Evolutionary conservation across 2,329 filamentous ascomycete genomes (phyloP), one percentile per base, ranked within the genome.

Genomic region (Aspergillus ustus): DNA sequence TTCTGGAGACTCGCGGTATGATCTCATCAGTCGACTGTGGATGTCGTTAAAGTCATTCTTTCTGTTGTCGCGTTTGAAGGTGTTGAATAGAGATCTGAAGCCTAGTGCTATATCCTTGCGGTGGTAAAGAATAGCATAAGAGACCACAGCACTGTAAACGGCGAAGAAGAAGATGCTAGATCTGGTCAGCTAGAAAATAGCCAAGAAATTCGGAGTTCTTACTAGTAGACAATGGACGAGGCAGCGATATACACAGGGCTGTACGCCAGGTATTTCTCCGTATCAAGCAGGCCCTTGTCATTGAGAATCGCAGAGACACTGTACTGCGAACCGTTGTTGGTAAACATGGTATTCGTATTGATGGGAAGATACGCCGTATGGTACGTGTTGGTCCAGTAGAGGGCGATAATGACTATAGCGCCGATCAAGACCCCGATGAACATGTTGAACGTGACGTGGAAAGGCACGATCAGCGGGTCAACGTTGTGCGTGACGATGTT

Each of bases 321-420:
- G 49, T 61, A 61, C 1, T 55, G 34, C 4, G 15, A 31, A 9
- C 29, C 53, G 1, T 50, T 61, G 53, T 57, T 52, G 52, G 54
- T 51, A n/a, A 52, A 61, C 37, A 61, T 51, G 20, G 37, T 56
- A 48, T 61, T 61, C 28, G 53, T 61, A 40, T 57, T 49, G 31
- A 61, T 57, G 48, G 59, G 53, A 28, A 61, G 52, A 28, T 61
- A 61, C 6, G 19, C 59, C 1, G 59, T 58, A 7, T 61, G 29
- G 31, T 56, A 61, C n/a, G 56, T 37, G 13, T 61, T 61, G 13
- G 34, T 57, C 48, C 49, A 61, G 59, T 61, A 61, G 1, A 61
- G 2, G 1, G 40, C 53, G 2, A 58, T 57, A 15, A 61, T 28
- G 5, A 52, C 34, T 17, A 60, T 31, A 8, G 22, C 58, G 11